Evolutionary conservation across 306 rosid species (phyloP), one percentile per base, ranked within the genome.

Genomic region (Castanopsis chinensis): DNA sequence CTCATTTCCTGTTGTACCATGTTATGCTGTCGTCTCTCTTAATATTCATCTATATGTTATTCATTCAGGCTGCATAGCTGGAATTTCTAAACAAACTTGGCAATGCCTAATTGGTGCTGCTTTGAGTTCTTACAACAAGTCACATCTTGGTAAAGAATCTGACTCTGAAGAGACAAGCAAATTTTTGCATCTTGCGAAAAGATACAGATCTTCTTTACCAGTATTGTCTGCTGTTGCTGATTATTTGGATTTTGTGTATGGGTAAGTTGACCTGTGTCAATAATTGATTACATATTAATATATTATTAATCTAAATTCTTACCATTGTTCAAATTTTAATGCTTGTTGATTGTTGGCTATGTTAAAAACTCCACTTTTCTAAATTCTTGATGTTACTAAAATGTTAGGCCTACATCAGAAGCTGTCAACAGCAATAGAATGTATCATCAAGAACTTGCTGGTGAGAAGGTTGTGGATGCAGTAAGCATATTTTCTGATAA

Each of bases 191-290:
- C 87, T 89, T 82, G 98, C 91, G 56, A 90, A 83, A 77, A 88
- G 85, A 79, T 88, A 92, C 57, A 89, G 75, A 69, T 91, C 91
- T 74, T 87, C 92, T 79, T 56, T 89, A 63, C 92, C 76, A 59
- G 90, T 92, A 28, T 77, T 95, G 86, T 74, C 64, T 64, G 99
- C 94, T 80, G 96, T 95, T 72, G 96, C 96, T 88, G 88, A 82
- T 52, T 89, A 87, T 84, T 88, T 95, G 87, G 99, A 95, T 76
- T 67, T 76, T 61, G 71, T 77, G 71, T 80, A 86, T 73, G 94
- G 98, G 99, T 95, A 83, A 75, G 97, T 80, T 41, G 33, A 82
- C 76, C 27, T 35, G 0, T 74, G 32, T 61, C 57, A 35, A 35
- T 53, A 30, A 58, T 79, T 67, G 64, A 53, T 57, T 74, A 64